Conservation (phyloP, 2,329 filamentous ascomycete genomes). For the Hymenoscyphus albidus region DNA sequence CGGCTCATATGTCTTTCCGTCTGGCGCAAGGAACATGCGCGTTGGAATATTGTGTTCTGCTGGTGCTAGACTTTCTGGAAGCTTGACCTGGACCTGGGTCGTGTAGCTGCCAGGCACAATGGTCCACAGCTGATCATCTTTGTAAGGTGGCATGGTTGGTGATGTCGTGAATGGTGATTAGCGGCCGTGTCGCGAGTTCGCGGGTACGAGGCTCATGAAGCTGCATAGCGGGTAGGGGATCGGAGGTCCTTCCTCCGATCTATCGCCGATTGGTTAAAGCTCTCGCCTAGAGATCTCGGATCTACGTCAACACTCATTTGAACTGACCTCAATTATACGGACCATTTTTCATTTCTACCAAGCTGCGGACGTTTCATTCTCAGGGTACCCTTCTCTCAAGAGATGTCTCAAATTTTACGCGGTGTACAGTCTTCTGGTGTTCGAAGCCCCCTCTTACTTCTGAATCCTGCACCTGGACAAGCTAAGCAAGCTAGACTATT, state of each 20-base stretch:
- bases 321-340: too few species aligned
- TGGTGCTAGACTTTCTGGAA: slow-evolving; percentile 60
- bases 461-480: too few species aligned
- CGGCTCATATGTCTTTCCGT: slow-evolving; percentile 76
- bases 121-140: slow-evolving; percentile 35
- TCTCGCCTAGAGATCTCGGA: not conserved
- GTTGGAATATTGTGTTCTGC: slow-evolving; percentile 83
- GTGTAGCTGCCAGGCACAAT: slow-evolving; percentile 44
- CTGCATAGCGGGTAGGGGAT: not conserved
- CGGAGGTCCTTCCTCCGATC: not conserved
- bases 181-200: not conserved
- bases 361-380: too few species aligned
- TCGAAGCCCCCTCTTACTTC: too few species aligned
- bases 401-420: too few species aligned
- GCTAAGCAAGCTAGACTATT: too few species aligned
- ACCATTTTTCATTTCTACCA: too few species aligned
- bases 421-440: too few species aligned
- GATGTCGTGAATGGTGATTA: not conserved
- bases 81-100: slow-evolving; percentile 35
- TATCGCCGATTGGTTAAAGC: not conserved
- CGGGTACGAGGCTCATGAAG: not conserved
- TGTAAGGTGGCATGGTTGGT: slow-evolving; percentile 32
- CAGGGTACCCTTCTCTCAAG: too few species aligned
- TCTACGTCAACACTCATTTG: too few species aligned
- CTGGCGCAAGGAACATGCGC: slow-evolving; percentile 83